These are phyloP conservation scores for Mitragyna speciosa DNA, from an alignment of 257 asterid species.

Conservation along the genomic window DNA sequence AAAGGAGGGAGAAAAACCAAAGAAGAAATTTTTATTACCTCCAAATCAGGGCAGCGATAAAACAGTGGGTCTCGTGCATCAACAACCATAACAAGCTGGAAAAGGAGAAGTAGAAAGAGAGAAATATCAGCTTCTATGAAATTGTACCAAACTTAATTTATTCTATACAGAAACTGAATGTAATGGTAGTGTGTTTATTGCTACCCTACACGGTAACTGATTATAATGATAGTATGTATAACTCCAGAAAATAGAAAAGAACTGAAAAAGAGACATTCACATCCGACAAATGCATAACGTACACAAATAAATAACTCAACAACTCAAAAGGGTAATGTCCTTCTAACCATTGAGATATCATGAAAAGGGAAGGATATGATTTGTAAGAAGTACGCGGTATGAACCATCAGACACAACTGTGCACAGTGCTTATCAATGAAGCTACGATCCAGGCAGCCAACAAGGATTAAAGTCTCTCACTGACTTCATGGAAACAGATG, in stretches of 20 bases:
- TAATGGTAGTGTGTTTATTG: not conserved
- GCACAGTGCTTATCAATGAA: not conserved
- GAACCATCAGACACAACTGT: not conserved
- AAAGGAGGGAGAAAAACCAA: not conserved
- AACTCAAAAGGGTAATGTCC: not conserved
- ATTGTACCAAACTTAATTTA: not conserved
- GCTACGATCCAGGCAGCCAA: not conserved
- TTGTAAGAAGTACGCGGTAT: not conserved
- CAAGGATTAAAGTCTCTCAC: not conserved
- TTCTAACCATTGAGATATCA: not conserved
- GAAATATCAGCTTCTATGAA: conserved; percentile 3
- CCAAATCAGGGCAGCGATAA: conserved; percentile 97
- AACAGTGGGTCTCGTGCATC: conserved; percentile 97
- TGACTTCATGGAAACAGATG: not conserved
- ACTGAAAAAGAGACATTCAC: not conserved
- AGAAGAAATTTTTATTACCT: conserved; percentile 46
- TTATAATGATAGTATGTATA: not conserved
- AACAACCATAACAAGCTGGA: conserved; percentile 94
- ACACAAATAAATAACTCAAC: not conserved
- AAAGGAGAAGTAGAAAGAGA: conserved; percentile 20
- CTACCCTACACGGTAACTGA: not conserved
- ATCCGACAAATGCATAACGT: too few species aligned
- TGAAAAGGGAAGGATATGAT: not conserved
- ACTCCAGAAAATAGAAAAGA: not conserved
- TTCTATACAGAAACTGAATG: too few species aligned